These are phyloP conservation scores for Flaveria robusta DNA, from an alignment of 129 eudicot genomes.

Conservation along the genomic window DNA sequence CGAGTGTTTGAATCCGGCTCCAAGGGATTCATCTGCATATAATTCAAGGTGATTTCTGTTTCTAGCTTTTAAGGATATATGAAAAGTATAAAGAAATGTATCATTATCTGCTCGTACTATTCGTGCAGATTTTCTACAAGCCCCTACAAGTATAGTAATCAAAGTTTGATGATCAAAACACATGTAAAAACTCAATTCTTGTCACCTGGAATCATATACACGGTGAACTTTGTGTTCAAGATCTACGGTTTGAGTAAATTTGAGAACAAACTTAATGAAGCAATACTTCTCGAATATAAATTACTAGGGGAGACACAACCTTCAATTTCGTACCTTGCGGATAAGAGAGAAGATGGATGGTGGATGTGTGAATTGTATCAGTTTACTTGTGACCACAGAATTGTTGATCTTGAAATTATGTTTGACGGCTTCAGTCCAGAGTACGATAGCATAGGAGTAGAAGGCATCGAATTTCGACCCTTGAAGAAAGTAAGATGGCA, in stretches of 20 bases:
- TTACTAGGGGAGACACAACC: background rate
- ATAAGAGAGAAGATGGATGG: background rate
- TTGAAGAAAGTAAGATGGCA: background rate
- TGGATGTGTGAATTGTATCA: constrained; percentile 8
- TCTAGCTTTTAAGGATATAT: background rate
- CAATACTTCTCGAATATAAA: background rate
- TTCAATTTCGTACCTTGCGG: background rate
- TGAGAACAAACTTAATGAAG: too few relatives aligned
- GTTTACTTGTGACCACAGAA: background rate
- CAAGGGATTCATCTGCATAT: too few relatives aligned
- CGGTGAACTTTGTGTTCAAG: constrained; percentile 11
- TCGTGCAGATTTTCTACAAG: background rate
- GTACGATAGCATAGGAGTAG: background rate
- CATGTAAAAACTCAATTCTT: constrained; percentile 13
- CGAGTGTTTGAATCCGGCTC: background rate
- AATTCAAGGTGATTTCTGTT: constrained; percentile 15
- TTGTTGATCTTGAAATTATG: background rate
- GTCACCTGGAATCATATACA: constrained; percentile 6
- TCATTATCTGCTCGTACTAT: constrained; percentile 13
- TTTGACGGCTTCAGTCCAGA: background rate
- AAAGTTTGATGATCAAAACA: background rate
- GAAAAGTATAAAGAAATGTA: background rate
- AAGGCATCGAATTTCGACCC: constrained; percentile 22
- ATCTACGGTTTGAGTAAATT: background rate
- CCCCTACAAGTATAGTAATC: background rate